Conservation (phyloP, 257 asterid genomes). For the Nicotiana sylvestris region DNA sequence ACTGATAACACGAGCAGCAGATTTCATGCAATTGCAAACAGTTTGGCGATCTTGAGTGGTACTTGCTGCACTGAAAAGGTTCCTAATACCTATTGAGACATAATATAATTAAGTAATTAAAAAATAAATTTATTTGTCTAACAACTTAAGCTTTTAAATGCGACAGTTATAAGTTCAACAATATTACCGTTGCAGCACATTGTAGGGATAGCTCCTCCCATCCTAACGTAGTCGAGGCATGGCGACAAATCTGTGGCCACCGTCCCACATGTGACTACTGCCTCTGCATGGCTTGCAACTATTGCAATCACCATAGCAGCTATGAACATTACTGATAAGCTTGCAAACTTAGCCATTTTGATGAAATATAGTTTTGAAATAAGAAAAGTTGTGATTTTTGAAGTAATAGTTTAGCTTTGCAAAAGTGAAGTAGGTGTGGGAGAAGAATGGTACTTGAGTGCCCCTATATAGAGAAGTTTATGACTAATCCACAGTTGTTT, state of each 20-base stretch:
- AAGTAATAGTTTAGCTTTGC: background rate
- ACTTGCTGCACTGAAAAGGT: slow-evolving; percentile 24
- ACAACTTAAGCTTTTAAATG: background rate
- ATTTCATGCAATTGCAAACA: slow-evolving; percentile 50
- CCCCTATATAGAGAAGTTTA: background rate
- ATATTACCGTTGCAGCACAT: slow-evolving; percentile 29
- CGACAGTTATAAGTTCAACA: background rate
- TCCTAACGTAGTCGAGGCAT: slow-evolving; percentile 38
- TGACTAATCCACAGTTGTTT: background rate
- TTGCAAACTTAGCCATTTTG: slow-evolving; percentile 7
- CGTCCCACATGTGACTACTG: slow-evolving; percentile 30
- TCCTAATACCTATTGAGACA: slow-evolving; percentile 19
- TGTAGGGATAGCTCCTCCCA: slow-evolving; percentile 24
- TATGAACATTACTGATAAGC: slow-evolving; percentile 6
- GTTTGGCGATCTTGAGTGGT: slow-evolving; percentile 43
- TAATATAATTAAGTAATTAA: background rate
- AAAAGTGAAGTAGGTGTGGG: background rate
- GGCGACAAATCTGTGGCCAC: slow-evolving; percentile 30
- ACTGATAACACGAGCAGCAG: slow-evolving; percentile 28
- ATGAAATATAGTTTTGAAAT: background rate
- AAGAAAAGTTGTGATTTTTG: background rate
- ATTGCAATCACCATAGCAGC: slow-evolving; percentile 24
- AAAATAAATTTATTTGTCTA: background rate
- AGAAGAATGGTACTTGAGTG: background rate
- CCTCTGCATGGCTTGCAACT: slow-evolving; percentile 28